Base-by-base conservation (phyloP, 371 early-diverging fungal species). In the Syncephalis plumigaleata region DNA sequence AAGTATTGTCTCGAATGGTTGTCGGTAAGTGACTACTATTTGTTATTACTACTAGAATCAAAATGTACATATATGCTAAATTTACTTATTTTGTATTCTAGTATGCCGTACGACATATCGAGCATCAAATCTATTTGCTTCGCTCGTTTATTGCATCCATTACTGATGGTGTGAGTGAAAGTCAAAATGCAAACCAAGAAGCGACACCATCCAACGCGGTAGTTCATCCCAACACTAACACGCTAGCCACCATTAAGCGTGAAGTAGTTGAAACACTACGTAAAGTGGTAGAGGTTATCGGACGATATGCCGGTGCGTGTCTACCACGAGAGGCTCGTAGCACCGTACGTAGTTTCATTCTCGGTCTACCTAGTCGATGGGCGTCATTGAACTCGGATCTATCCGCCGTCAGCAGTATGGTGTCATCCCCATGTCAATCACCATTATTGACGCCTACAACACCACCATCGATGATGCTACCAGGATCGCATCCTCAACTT, bases 201-300 rank as follows among this genome's bases (percentile, higher is more conserved):
- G 57, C 58, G 5, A 55, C 51, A 2, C 44, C 56, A 21, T 54
- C 42, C 37, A 56, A 53, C 9, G 58, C 52, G 20, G 51, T 58
- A 17, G 59, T 60, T 18, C 49, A 60, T 1, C 46, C 60, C 1
- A 52, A 63, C 1, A 49, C 64, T n/a, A 58, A 65, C 5, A 65
- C 65, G 0, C 55, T 88, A 20, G 66, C 70, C 0, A 49, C 61
- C 3, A 77, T 87, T 48, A 81, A 81, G 49, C 74, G 75, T 26
- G 93, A 92, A 52, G 77, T 92, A 0, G 80, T 89, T 0, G 78
- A 79, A 47, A 89, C 91, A 0, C 65, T 94, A 18, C 74, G 88
- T 39, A 78, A 78, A 40, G 93, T 90, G 1, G 86, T 94, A 5
- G 85, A 81, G 21, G 79, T 92, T 15, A 70, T 94, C 36, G 80